Evolutionary conservation across 768 basidiomycete genomes (phyloP).

Genomic region (Guyanaporus albipodus): DNA sequence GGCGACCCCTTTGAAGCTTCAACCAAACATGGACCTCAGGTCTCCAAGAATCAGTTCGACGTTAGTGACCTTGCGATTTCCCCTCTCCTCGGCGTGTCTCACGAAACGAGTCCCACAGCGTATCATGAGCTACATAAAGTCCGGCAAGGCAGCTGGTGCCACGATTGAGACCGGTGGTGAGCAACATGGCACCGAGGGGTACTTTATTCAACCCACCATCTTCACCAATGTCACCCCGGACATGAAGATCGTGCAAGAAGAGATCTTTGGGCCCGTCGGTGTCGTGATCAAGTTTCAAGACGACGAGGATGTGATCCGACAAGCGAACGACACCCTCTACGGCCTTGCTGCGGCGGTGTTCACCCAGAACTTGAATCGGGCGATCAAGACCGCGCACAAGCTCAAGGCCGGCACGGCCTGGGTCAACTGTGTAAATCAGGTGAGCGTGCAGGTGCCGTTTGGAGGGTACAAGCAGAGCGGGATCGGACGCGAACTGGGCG

Average conservation of each 20-base stretch:
- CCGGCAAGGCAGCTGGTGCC: slow-evolving; percentile 70
- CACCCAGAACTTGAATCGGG: slow-evolving; percentile 71
- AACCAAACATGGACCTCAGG: slow-evolving; percentile 74
- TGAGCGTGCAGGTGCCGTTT: slow-evolving; percentile 54
- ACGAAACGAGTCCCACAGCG: slow-evolving; percentile 41
- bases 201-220: slow-evolving; percentile 73
- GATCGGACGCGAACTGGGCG: slow-evolving; percentile 76
- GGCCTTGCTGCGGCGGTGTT: slow-evolving; percentile 89
- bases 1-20: slow-evolving; percentile 66
- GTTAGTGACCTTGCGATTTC: slow-evolving; percentile 37
- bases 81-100: neutral
- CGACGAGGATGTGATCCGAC: slow-evolving; percentile 58
- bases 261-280: slow-evolving; percentile 75
- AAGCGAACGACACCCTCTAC: slow-evolving; percentile 85
- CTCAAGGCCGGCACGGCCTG: slow-evolving; percentile 82
- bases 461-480: slow-evolving; percentile 86
- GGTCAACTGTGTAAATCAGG: slow-evolving; percentile 40
- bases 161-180: slow-evolving; percentile 61
- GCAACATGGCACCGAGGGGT: slow-evolving; percentile 56
- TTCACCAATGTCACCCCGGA: slow-evolving; percentile 62
- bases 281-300: slow-evolving; percentile 74
- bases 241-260: slow-evolving; percentile 72
- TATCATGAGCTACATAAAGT: slow-evolving; percentile 73
- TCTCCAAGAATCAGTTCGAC: slow-evolving; percentile 70
- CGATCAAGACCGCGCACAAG: slow-evolving; percentile 64